Conservation (phyloP, 1,139 yeast species). For the Candida freyschussii region DNA sequence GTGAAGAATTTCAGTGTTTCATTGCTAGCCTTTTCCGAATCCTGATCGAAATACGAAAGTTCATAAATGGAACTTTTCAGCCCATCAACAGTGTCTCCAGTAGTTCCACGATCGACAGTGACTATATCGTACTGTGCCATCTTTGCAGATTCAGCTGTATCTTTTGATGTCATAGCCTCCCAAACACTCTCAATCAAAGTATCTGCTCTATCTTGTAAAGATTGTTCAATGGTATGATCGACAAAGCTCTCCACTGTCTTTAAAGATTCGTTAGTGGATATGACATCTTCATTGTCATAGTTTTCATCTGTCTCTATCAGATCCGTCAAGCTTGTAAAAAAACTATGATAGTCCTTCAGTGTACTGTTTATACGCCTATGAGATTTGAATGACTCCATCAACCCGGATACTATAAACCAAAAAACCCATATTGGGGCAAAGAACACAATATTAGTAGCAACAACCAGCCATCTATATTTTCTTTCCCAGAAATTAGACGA, state of each 20-base stretch:
- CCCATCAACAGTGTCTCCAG: conserved; percentile 1
- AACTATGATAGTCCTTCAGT: conserved; percentile 31
- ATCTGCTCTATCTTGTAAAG: conserved; percentile 29
- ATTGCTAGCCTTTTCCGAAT: conserved; percentile 9
- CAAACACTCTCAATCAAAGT: conserved; percentile 48
- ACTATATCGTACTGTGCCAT: conserved; percentile 16
- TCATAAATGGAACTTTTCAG: conserved; percentile 14
- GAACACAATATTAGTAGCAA: conserved; percentile 38
- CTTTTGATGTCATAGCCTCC: conserved; percentile 40
- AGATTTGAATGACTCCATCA: conserved; percentile 34
- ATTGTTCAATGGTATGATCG: conserved; percentile 22
- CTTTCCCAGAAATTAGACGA: conserved; percentile 29
- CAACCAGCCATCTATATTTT: conserved; percentile 43
- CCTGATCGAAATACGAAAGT: conserved; percentile 19
- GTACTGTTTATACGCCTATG: conserved; percentile 27
- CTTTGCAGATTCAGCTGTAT: conserved; percentile 16
- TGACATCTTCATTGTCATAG: conserved; percentile 13
- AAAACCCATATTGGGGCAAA: conserved; percentile 51
- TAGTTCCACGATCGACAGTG: not conserved
- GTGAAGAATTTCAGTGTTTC: conserved; percentile 30
- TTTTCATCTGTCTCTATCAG: conserved; percentile 13
- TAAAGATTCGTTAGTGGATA: conserved; percentile 9
- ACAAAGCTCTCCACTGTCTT: conserved; percentile 7
- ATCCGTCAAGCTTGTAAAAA: conserved; percentile 23
- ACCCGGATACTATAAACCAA: conserved; percentile 42